These are phyloP conservation scores for Schizonepeta tenuifolia DNA, from an alignment of 257 asterid genomes.

Conservation along the genomic window DNA sequence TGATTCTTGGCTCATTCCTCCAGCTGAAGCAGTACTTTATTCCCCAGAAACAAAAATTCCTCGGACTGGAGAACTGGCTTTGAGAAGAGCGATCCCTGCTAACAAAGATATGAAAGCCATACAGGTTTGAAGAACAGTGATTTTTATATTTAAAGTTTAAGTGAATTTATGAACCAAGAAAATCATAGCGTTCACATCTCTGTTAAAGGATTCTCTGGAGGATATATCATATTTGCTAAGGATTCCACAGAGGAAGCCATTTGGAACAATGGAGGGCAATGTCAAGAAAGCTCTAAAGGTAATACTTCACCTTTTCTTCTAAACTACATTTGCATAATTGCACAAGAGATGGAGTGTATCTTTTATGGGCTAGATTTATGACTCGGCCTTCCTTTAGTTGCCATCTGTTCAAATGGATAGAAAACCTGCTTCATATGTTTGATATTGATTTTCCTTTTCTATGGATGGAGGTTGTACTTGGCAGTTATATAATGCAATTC, in stretches of 20 bases:
- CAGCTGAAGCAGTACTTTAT: constrained; percentile 92
- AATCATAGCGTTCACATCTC: constrained; percentile 13
- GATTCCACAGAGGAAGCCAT: constrained; percentile 97
- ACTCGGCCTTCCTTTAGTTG: constrained; percentile 18
- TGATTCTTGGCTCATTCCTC: constrained; percentile 50
- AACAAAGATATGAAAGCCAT: constrained; percentile 91
- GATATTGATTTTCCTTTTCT: constrained; percentile 1
- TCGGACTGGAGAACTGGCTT: constrained; percentile 94
- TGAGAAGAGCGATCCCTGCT: constrained; percentile 97
- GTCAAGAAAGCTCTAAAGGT: constrained; percentile 95
- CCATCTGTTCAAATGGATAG: neutral
- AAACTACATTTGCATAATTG: constrained; percentile 4
- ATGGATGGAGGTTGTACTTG: constrained; percentile 11
- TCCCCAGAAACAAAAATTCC: constrained; percentile 97
- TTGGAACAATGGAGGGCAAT: constrained; percentile 97
- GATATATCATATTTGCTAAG: constrained; percentile 94
- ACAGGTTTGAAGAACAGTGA: constrained; percentile 56
- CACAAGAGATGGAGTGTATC: neutral
- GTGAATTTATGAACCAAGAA: neutral
- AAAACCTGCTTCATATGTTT: constrained; percentile 5
- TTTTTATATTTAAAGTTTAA: neutral
- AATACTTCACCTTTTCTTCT: constrained; percentile 27
- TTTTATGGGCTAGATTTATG: neutral
- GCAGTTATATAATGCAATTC: neutral
- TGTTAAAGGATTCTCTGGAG: constrained; percentile 81